Conservation (phyloP, 768 basidiomycete genomes). For the Peribolospora baueri region DNA sequence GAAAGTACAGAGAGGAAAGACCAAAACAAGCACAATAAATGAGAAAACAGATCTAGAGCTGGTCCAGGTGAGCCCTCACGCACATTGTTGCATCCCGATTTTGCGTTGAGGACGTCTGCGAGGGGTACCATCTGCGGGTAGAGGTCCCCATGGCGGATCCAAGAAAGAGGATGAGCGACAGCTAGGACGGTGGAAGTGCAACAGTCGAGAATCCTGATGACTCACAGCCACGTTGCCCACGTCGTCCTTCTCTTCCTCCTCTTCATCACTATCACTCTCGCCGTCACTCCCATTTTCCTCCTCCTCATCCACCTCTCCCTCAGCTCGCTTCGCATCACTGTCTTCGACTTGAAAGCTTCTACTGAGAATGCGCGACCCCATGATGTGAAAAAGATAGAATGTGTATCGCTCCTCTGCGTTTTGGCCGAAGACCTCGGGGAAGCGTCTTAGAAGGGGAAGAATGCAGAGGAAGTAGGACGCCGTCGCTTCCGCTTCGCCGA, state of each 20-base stretch:
- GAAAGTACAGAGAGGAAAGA: not conserved
- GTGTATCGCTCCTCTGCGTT: conserved; percentile 28
- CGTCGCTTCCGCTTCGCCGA: conserved; percentile 58
- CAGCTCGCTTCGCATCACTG: conserved; percentile 20
- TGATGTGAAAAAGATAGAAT: conserved; percentile 52
- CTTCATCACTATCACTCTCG: conserved; percentile 13
- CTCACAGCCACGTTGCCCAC: conserved; percentile 38
- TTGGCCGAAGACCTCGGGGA: conserved; percentile 42
- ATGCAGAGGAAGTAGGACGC: conserved; percentile 23
- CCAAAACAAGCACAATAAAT: too few species aligned
- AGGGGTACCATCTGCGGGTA: too few species aligned
- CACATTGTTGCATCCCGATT: conserved; percentile 62
- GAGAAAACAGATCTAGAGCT: too few species aligned
- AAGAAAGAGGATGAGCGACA: too few species aligned
- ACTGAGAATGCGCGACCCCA: conserved; percentile 77
- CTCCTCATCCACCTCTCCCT: conserved; percentile 19
- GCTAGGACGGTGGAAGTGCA: too few species aligned
- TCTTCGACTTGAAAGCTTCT: conserved; percentile 67
- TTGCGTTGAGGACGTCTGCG: conserved; percentile 69
- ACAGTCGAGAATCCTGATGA: not conserved
- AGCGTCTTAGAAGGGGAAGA: conserved; percentile 22
- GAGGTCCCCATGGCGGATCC: too few species aligned
- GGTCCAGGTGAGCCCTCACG: conserved; percentile 11
- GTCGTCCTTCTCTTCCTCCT: conserved; percentile 31
- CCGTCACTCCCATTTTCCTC: conserved; percentile 13